Percentiles rank a stretch among this genome's conserved stretches.
phyloP scores from a whole-genome alignment of 352 stramenopile species.

The Globisporangium apiculatum region DNA sequence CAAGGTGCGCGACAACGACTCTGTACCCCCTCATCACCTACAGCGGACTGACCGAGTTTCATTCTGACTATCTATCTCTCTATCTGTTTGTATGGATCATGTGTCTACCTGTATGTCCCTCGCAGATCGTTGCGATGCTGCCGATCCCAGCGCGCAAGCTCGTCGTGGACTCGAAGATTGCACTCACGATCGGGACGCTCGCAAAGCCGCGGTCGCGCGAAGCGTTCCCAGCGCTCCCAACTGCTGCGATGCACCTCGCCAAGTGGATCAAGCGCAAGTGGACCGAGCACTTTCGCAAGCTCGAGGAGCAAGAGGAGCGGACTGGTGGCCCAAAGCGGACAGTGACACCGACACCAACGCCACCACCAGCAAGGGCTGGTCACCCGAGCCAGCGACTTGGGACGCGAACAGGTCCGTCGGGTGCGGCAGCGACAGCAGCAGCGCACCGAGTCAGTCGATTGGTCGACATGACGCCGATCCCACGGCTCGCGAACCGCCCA shows the following conservation, averaged over 20 bases:
- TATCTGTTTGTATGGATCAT: conserved; percentile 7
- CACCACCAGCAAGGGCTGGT: background rate
- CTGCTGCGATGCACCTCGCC: conserved; percentile 36
- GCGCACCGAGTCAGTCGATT: conserved; percentile 3
- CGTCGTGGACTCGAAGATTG: conserved; percentile 53
- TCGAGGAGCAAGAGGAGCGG: conserved; percentile 2
- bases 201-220: conserved; percentile 32
- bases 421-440: conserved; percentile 5
- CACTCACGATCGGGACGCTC: conserved; percentile 50
- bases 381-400: conserved; percentile 13
- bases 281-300: conserved; percentile 38
- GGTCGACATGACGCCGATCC: conserved; percentile 24
- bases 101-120: no score
- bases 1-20: conserved; percentile 1
- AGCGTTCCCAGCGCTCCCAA: conserved; percentile 26
- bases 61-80: no score
- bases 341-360: background rate
- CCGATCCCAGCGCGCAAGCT: conserved; percentile 41
- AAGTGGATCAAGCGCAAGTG: conserved; percentile 73
- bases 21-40: no score
- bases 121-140: conserved; percentile 67
- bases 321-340: no score
- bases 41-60: no score
- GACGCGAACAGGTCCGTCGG: conserved; percentile 9
- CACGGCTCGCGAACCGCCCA: conserved; percentile 11